Percentiles rank a stretch among this genome's conserved stretches.
Evolutionary conservation across 441 rosid species (phyloP).

Genomic region (Gossypium schwendimanii): DNA sequence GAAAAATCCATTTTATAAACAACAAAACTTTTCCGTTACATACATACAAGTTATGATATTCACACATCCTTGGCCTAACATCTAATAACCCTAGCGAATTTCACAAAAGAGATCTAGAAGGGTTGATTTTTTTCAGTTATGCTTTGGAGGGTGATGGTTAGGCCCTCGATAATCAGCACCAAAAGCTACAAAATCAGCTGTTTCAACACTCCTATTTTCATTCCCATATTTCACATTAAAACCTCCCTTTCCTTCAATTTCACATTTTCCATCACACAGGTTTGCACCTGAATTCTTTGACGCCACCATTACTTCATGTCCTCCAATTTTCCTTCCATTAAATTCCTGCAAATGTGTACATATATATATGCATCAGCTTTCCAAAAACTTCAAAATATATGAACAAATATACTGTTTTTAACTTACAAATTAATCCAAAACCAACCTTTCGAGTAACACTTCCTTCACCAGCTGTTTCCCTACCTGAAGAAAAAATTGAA

Average conservation of each 20-base stretch:
- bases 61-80: constrained; percentile 10
- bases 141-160: constrained; percentile 39
- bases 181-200: constrained; percentile 31
- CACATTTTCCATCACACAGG: constrained; percentile 28
- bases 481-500: constrained; percentile 12
- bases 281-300: constrained; percentile 46
- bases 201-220: constrained; percentile 10
- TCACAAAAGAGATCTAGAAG: background rate
- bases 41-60: constrained; percentile 9
- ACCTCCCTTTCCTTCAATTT: constrained; percentile 24
- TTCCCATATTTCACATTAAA: constrained; percentile 13
- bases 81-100: background rate
- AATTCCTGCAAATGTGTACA: constrained; percentile 21
- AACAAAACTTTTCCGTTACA: constrained; percentile 13
- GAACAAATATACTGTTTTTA: background rate
- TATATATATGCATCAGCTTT: background rate
- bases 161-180: constrained; percentile 39
- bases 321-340: constrained; percentile 30
- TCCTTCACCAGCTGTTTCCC: constrained; percentile 6
- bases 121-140: constrained; percentile 23
- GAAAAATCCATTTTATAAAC: constrained; percentile 8
- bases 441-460: constrained; percentile 20
- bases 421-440: background rate
- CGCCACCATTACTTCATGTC: background rate
- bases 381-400: background rate